Percentiles rank a stretch among this genome's conserved stretches.
Evolutionary conservation across 768 basidiomycete genomes (phyloP).

Genomic region (Ephemerocybe angulata): DNA sequence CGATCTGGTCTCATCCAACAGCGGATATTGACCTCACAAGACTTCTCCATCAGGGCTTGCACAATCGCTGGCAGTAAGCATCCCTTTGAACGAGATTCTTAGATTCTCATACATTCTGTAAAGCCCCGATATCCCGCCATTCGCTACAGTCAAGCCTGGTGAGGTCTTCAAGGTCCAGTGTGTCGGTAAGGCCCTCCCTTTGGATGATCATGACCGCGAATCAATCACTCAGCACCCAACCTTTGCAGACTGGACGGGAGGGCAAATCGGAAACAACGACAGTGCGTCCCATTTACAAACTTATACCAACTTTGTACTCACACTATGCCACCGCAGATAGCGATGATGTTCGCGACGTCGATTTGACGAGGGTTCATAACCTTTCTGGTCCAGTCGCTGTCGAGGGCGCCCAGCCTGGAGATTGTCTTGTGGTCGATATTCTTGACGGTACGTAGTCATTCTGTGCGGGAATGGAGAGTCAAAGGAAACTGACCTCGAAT

Average conservation of each 20-base stretch:
- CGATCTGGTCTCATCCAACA: slow-evolving; percentile 1
- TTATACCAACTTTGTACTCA: neutral
- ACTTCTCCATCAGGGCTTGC: slow-evolving; percentile 44
- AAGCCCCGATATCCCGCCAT: slow-evolving; percentile 56
- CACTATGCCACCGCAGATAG: slow-evolving; percentile 37
- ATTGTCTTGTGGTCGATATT: slow-evolving; percentile 77
- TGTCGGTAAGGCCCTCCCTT: slow-evolving; percentile 38
- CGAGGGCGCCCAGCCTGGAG: slow-evolving; percentile 74
- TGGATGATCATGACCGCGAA: neutral
- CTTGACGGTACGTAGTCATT: slow-evolving; percentile 58
- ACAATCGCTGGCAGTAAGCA: slow-evolving; percentile 74
- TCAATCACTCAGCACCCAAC: too few relatives aligned
- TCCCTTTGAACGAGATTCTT: neutral
- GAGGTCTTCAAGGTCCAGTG: slow-evolving; percentile 70
- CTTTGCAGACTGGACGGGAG: slow-evolving; percentile 72
- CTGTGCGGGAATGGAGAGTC: too few relatives aligned
- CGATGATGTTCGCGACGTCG: slow-evolving; percentile 65
- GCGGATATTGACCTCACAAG: neutral
- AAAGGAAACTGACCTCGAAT: neutral
- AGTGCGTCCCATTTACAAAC: slow-evolving; percentile 33
- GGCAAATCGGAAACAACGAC: slow-evolving; percentile 75
- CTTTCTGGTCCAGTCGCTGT: slow-evolving; percentile 74
- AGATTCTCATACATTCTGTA: slow-evolving; percentile 25
- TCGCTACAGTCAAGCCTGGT: slow-evolving; percentile 60
- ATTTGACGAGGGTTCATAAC: slow-evolving; percentile 66